These are phyloP conservation scores for Phialophora chinensis DNA, from an alignment of 2,329 filamentous ascomycete genomes.

Conservation along the genomic window DNA sequence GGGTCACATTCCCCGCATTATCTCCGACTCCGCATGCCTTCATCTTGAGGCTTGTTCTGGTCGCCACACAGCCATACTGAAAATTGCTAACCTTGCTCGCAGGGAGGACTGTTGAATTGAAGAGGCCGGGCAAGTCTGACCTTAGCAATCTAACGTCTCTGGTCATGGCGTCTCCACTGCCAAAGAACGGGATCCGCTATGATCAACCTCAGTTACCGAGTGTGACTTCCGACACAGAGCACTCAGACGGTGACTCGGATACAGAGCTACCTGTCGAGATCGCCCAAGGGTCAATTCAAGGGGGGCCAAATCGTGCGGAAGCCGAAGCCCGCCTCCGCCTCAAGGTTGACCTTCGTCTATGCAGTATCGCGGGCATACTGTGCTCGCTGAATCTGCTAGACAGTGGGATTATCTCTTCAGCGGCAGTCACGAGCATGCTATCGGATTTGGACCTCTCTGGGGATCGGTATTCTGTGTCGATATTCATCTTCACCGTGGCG, in stretches of 20 bases:
- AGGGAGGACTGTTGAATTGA: too few species aligned
- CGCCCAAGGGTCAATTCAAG: not conserved
- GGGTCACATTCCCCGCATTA: not conserved
- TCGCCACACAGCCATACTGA: not conserved
- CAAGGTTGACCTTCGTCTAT: slow-evolving; percentile 71
- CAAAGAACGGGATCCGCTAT: not conserved
- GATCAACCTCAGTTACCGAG: not conserved
- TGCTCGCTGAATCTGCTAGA: slow-evolving; percentile 73
- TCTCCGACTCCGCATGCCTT: slow-evolving; percentile 1
- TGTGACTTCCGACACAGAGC: not conserved
- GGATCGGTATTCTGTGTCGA: slow-evolving; percentile 70
- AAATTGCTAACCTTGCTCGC: not conserved
- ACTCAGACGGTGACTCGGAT: not conserved
- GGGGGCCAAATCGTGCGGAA: slow-evolving; percentile 3
- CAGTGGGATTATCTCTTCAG: slow-evolving; percentile 71
- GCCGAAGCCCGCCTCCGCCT: slow-evolving; percentile 54
- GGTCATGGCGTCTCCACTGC: not conserved
- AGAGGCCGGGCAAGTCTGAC: not conserved
- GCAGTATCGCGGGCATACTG: slow-evolving; percentile 72
- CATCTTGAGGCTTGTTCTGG: not conserved
- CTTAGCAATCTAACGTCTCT: not conserved
- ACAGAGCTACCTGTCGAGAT: slow-evolving; percentile 1
- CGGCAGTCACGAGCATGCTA: slow-evolving; percentile 72
- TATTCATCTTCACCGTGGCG: slow-evolving; percentile 75
- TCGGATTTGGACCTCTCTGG: slow-evolving; percentile 67